phyloP scores from a whole-genome alignment of 192 early-diverging fungal genomes.

The Chytriomyces sp. region DNA sequence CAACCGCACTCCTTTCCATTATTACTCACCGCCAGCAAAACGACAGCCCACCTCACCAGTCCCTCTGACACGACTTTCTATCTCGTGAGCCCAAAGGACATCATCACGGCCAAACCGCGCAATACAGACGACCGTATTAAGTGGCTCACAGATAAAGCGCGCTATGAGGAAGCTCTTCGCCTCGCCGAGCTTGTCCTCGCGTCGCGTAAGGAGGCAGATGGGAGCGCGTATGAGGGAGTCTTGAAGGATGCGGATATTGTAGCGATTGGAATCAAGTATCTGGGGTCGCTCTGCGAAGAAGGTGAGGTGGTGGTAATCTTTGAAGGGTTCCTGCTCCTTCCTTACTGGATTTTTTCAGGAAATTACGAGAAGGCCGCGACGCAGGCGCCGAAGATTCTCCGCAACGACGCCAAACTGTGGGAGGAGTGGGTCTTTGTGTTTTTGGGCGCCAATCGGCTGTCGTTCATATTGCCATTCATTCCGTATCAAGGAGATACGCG shows the following conservation, averaged over 20 bases:
- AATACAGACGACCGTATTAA: conserved; percentile 91
- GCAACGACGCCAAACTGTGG: conserved; percentile 73
- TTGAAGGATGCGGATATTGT: conserved; percentile 56
- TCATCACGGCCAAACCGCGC: conserved; percentile 85
- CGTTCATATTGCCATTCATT: conserved; percentile 74
- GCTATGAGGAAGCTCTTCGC: conserved; percentile 79
- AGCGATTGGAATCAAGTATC: conserved; percentile 80
- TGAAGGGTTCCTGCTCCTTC: not conserved
- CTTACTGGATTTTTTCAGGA: conserved; percentile 1
- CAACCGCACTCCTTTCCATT: too few species aligned
- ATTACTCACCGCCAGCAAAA: too few species aligned
- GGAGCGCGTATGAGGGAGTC: conserved; percentile 38
- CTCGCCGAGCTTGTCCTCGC: conserved; percentile 58
- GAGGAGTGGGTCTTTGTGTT: conserved; percentile 92
- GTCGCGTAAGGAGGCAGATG: conserved; percentile 28
- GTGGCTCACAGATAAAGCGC: conserved; percentile 81
- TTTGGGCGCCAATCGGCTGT: conserved; percentile 73
- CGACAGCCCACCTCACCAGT: conserved; percentile 5
- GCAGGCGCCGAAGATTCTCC: conserved; percentile 75
- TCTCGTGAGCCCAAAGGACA: conserved; percentile 91
- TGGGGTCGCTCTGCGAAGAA: conserved; percentile 72
- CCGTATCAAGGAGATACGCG: conserved; percentile 61
- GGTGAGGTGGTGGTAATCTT: conserved; percentile 32
- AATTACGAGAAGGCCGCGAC: conserved; percentile 70
- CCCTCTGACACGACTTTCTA: conserved; percentile 80